phyloP scores from a whole-genome alignment of 1,284 basidiomycete genomes.

The Moniliella sp. region DNA sequence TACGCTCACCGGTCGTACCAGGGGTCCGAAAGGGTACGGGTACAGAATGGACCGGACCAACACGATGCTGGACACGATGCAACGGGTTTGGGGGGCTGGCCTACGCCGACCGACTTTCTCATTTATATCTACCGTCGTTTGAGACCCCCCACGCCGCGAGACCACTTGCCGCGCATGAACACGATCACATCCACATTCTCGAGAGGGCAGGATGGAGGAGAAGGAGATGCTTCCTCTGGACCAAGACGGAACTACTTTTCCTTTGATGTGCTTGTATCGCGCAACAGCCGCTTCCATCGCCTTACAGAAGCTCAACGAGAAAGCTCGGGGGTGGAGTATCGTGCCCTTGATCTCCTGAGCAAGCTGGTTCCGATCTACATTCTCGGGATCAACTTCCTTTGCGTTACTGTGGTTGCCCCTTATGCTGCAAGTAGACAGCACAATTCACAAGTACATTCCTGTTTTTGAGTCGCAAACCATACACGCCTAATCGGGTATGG shows the following conservation, averaged over 20 bases:
- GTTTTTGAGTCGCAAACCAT: constrained; percentile 16
- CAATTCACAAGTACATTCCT: constrained; percentile 12
- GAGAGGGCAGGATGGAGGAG: constrained; percentile 31
- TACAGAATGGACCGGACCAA: too few species aligned
- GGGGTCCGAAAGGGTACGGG: too few species aligned
- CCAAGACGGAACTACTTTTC: constrained; percentile 71
- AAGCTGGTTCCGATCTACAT: constrained; percentile 21
- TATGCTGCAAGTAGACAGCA: constrained; percentile 17
- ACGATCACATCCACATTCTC: constrained; percentile 39
- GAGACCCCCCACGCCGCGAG: constrained; percentile 37
- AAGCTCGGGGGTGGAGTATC: constrained; percentile 78
- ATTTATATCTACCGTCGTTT: constrained; percentile 37
- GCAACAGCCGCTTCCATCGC: constrained; percentile 65
- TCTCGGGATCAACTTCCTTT: constrained; percentile 7
- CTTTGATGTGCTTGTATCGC: constrained; percentile 42
- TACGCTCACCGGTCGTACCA: not conserved
- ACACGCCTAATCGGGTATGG: constrained; percentile 30
- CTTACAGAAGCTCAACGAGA: constrained; percentile 65
- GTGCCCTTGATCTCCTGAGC: constrained; percentile 56
- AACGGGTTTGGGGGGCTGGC: constrained; percentile 61
- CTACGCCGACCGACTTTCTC: constrained; percentile 50
- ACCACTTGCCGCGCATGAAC: constrained; percentile 53
- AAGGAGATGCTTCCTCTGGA: constrained; percentile 37
- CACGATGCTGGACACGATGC: not conserved
- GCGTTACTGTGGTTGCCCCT: constrained; percentile 19